Evolutionary conservation across 768 basidiomycete genomes (phyloP), one percentile per base, ranked within the genome.

Genomic region (Cyclocybe cylindracea): DNA sequence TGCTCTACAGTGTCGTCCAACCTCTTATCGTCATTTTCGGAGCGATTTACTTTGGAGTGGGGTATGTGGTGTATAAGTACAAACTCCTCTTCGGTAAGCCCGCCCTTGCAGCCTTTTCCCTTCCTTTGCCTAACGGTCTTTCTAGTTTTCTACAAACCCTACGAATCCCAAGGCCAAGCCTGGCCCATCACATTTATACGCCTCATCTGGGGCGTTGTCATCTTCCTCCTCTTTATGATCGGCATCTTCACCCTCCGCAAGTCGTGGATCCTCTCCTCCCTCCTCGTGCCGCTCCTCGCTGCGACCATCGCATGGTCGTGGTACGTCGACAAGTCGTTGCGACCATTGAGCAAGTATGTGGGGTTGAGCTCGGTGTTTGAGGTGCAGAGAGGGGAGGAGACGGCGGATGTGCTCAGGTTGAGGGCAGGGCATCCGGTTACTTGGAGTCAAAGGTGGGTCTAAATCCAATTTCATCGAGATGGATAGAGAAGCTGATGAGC

Each of bases 51-150:
- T 99, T 99, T 60, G 96, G 94, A n/a, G 75, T 90, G 36, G 92
- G 83, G 6, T 99, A 99, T 65, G 79, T 98, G 5, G 95, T 97
- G 2, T 98, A 98, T 82, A 99, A 99, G 76, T 97, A 98, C 74
- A 96, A 97, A 61, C 78, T 98, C 4, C 76, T 98, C 0, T 97
- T 96, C 61, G 93, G 95, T 95, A 51, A 50, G 90, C 70, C 3
- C 10, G 5, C 7, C 29, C 7, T 38, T 24, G 43, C 37, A 42
- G 45, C 44, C 34, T 39, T 32, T 6, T 43, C n/a, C 11, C 19
- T 10, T 35, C 39, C 7, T 44, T 43, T 10, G 3, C 11, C 42
- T 54, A 53, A 43, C 39, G 34, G 10, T 31, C 19, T 48, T 2
- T 38, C 1, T 63, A 97, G 94, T 98, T 14, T 98, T 96, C 76